Conservation (phyloP, 2,329 filamentous ascomycete genomes). For the Penicillium palitans region DNA sequence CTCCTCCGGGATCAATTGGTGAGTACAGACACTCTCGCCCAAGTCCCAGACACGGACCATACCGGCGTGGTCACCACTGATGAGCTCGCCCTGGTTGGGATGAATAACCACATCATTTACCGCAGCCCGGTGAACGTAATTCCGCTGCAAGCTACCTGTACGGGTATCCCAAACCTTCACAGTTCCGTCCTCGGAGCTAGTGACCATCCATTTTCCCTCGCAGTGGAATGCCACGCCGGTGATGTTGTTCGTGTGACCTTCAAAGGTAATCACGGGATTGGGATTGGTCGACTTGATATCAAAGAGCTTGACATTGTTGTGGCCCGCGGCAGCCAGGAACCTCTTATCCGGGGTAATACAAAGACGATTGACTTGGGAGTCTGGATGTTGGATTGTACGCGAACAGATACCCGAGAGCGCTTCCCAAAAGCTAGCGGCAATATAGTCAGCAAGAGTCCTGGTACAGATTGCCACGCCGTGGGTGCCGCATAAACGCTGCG, state of each 20-base stretch:
- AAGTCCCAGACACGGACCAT: slow-evolving; percentile 96
- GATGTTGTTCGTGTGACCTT: slow-evolving; percentile 93
- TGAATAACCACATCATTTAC: slow-evolving; percentile 99
- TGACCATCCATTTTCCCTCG: slow-evolving; percentile 99
- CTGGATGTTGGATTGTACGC: slow-evolving; percentile 94
- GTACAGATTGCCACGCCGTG: not conserved
- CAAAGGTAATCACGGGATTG: slow-evolving; percentile 87
- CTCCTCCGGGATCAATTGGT: slow-evolving; percentile 94
- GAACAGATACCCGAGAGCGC: slow-evolving; percentile 96
- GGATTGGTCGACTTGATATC: slow-evolving; percentile 99
- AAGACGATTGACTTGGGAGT: slow-evolving; percentile 96
- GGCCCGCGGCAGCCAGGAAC: slow-evolving; percentile 78
- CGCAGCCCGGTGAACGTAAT: slow-evolving; percentile 83
- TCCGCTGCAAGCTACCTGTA: slow-evolving; percentile 81
- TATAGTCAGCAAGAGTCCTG: slow-evolving; percentile 7
- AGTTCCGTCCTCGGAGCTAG: slow-evolving; percentile 91
- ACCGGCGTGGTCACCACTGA: slow-evolving; percentile 89
- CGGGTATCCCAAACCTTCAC: slow-evolving; percentile 97
- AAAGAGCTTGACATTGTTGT: slow-evolving; percentile 92
- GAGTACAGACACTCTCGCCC: slow-evolving; percentile 93
- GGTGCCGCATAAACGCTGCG: not conserved
- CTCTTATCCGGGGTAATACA: slow-evolving; percentile 99
- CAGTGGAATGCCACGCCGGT: slow-evolving; percentile 97
- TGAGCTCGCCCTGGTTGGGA: slow-evolving; percentile 96
- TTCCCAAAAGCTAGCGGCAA: slow-evolving; percentile 80